Conservation (phyloP, 495 filamentous ascomycete species). For the Neurospora hispaniola region DNA sequence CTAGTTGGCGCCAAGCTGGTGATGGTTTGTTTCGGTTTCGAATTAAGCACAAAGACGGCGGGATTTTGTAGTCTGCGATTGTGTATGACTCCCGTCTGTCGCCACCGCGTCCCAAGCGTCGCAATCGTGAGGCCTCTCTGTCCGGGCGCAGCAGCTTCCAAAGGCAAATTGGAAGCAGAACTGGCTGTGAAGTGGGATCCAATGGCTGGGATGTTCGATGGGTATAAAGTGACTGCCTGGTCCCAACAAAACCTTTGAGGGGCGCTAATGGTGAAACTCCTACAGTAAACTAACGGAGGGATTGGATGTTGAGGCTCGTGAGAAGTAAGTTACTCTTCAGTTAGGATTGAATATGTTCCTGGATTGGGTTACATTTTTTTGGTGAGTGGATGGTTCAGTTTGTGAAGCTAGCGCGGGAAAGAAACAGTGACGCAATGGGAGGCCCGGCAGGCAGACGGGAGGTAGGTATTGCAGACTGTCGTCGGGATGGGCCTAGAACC, state of each 20-base stretch:
- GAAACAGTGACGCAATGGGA: background rate
- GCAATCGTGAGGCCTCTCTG: background rate
- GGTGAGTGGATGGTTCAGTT: background rate
- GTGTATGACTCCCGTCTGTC: background rate
- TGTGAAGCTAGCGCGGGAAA: background rate
- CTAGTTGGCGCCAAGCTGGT: background rate
- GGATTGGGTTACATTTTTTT: background rate
- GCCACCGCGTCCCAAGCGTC: background rate
- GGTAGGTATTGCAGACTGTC: background rate
- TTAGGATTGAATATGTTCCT: background rate
- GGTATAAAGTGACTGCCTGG: background rate
- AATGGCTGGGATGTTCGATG: background rate
- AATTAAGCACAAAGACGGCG: background rate
- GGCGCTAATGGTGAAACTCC: background rate
- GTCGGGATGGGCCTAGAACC: background rate
- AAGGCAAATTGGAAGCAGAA: background rate
- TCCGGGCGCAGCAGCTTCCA: background rate
- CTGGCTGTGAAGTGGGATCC: background rate
- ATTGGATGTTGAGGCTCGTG: background rate
- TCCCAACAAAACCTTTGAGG: background rate
- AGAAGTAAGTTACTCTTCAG: background rate
- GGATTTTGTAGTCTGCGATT: background rate
- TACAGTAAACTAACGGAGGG: background rate
- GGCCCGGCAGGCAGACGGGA: background rate
- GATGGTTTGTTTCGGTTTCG: background rate